These are phyloP conservation scores for Pythium dissotocum DNA, from an alignment of 352 stramenopile genomes.

Conservation along the genomic window DNA sequence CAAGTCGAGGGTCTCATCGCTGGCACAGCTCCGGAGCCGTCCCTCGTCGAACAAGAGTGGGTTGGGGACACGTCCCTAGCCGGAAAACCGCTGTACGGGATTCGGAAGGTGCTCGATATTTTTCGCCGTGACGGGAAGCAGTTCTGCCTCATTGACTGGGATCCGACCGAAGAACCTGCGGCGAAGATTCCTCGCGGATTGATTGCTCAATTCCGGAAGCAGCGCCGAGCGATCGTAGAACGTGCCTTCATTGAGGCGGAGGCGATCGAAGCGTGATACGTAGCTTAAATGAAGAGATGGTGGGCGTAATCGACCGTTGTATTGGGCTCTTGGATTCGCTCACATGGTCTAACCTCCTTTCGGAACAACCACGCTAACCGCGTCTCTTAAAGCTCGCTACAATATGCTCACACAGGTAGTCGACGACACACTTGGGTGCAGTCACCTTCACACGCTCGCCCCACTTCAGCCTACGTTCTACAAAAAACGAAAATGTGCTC, in stretches of 20 bases:
- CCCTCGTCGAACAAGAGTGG: background rate
- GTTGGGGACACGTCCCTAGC: background rate
- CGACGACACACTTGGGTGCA: too few species aligned
- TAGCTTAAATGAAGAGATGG: background rate
- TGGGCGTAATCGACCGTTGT: background rate
- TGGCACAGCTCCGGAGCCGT: background rate
- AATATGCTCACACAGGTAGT: too few species aligned
- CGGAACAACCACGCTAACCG: background rate
- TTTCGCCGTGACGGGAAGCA: background rate
- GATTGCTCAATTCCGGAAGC: too few species aligned
- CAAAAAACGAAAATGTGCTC: constrained; percentile 20
- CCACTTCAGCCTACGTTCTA: too few species aligned
- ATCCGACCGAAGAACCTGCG: background rate
- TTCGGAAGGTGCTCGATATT: background rate
- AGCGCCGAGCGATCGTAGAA: background rate
- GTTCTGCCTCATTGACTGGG: background rate
- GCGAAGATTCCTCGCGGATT: background rate
- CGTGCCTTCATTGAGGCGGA: background rate
- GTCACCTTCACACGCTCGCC: too few species aligned
- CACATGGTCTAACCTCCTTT: background rate
- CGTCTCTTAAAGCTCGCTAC: background rate
- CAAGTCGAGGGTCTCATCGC: too few species aligned
- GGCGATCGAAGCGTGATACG: background rate
- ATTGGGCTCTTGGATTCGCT: background rate
- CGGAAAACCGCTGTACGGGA: background rate